Percentiles rank a stretch among this genome's conserved stretches.
These are phyloP conservation scores for Zizania palustris DNA, from an alignment of 202 grass and related monocot genomes.

Conservation along the genomic window DNA sequence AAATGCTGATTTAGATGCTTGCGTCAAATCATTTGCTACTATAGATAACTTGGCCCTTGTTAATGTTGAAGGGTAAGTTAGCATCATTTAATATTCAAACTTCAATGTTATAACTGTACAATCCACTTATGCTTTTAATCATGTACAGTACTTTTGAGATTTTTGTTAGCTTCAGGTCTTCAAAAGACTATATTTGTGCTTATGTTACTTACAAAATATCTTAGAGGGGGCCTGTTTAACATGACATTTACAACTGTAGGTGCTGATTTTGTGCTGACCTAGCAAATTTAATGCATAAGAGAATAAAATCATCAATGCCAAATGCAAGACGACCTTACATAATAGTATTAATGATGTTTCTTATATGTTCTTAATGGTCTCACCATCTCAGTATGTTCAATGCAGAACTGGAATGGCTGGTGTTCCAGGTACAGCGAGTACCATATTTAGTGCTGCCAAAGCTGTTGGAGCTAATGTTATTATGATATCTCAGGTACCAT, in stretches of 20 bases:
- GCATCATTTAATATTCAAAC: slow-evolving; percentile 23
- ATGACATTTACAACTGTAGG: not conserved
- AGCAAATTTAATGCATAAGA: slow-evolving; percentile 6
- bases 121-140: slow-evolving; percentile 13
- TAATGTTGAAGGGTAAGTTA: slow-evolving; percentile 94
- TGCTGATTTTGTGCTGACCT: slow-evolving; percentile 20
- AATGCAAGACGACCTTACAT: slow-evolving; percentile 5
- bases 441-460: slow-evolving; percentile 88
- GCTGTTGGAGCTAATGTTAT: slow-evolving; percentile 99
- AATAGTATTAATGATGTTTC: slow-evolving; percentile 18
- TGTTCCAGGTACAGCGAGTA: slow-evolving; percentile 92
- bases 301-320: slow-evolving; percentile 2
- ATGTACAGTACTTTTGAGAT: slow-evolving; percentile 1
- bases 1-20: slow-evolving; percentile 73
- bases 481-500: slow-evolving; percentile 96
- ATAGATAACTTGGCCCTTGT: slow-evolving; percentile 97
- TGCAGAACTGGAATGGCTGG: slow-evolving; percentile 99
- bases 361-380: slow-evolving; percentile 28
- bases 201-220: not conserved
- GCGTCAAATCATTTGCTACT: slow-evolving; percentile 95
- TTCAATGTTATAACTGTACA: not conserved
- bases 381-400: slow-evolving; percentile 28
- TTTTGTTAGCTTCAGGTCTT: slow-evolving; percentile 11
- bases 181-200: slow-evolving; percentile 9
- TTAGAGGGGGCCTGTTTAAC: not conserved